Evolutionary conservation across 345 rosid species (phyloP).

Genomic region (Carallia brachiata): DNA sequence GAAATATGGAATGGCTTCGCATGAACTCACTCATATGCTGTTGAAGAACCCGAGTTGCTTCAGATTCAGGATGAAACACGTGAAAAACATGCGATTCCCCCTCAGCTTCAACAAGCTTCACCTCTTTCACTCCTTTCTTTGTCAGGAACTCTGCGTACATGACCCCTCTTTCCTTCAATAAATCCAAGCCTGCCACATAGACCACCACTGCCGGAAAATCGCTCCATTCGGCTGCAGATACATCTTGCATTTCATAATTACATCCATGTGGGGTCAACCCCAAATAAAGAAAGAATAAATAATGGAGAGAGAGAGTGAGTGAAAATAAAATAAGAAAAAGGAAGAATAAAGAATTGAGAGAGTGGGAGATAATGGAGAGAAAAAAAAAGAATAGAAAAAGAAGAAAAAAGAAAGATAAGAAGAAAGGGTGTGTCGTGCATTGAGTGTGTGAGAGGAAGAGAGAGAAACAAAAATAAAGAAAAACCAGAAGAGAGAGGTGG

Average conservation of each 20-base stretch:
- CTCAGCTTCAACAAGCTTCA: constrained; percentile 38
- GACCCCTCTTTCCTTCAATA: constrained; percentile 60
- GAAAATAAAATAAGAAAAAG: too few relatives aligned
- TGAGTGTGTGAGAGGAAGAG: too few relatives aligned
- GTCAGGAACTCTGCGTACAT: constrained; percentile 47
- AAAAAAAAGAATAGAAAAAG: too few relatives aligned
- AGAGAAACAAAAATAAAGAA: too few relatives aligned
- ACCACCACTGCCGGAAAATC: constrained; percentile 44
- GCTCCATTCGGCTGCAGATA: constrained; percentile 39
- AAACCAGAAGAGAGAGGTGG: too few relatives aligned
- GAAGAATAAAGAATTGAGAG: too few relatives aligned
- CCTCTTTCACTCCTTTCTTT: constrained; percentile 41
- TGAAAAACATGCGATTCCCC: constrained; percentile 50
- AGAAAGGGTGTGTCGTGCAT: too few relatives aligned
- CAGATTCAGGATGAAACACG: constrained; percentile 44
- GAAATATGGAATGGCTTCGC: constrained; percentile 16
- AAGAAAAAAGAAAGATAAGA: too few relatives aligned
- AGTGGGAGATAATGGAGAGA: too few relatives aligned
- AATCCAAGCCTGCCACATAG: constrained; percentile 56
- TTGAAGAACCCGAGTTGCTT: constrained; percentile 51
- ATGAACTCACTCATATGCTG: constrained; percentile 48
- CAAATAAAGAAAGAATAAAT: too few relatives aligned
- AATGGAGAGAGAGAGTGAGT: too few relatives aligned
- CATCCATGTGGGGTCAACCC: too few relatives aligned
- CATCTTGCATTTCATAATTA: constrained; percentile 39